A percentile compares a stretch with the other conserved stretches of the same genome.
phyloP scores from a whole-genome alignment of 352 stramenopile species.

The Globisporangium acanthophoron region DNA sequence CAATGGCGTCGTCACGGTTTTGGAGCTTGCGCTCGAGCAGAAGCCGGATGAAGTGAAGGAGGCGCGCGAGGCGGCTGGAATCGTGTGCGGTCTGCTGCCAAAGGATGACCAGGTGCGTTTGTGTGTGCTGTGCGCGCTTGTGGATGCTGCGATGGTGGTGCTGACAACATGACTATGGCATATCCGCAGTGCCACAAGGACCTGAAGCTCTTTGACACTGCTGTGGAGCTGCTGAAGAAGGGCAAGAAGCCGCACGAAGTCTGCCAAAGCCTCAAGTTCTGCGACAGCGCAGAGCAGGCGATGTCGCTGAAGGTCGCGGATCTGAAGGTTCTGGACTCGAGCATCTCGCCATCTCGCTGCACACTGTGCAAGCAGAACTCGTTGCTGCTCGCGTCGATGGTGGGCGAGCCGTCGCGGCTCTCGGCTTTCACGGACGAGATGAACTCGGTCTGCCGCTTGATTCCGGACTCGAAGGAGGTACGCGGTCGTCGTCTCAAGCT shows the following conservation, averaged over 20 bases:
- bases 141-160: not conserved
- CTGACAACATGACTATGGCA: not conserved
- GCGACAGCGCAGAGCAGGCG: conserved; percentile 12
- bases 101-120: conserved; percentile 49
- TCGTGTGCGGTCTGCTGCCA: conserved; percentile 62
- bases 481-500: too few species aligned
- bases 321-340: conserved; percentile 36
- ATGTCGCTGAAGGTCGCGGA: conserved; percentile 22
- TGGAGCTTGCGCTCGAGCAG: conserved; percentile 48
- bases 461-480: conserved; percentile 41
- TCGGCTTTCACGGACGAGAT: conserved; percentile 41
- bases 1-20: conserved; percentile 51
- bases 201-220: conserved; percentile 62
- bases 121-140: not conserved
- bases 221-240: conserved; percentile 35
- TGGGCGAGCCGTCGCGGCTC: conserved; percentile 36
- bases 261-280: conserved; percentile 52
- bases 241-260: conserved; percentile 60
- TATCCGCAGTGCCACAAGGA: conserved; percentile 47
- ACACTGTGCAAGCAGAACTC: conserved; percentile 56
- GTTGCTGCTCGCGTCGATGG: conserved; percentile 45
- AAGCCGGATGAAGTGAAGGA: conserved; percentile 58
- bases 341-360: conserved; percentile 37
- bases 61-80: conserved; percentile 51
- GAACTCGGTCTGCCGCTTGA: conserved; percentile 48